Evolutionary conservation across 176 grass and related monocot genomes (phyloP), one percentile per base, ranked within the genome.

Genomic region (Cenchrus americanus): DNA sequence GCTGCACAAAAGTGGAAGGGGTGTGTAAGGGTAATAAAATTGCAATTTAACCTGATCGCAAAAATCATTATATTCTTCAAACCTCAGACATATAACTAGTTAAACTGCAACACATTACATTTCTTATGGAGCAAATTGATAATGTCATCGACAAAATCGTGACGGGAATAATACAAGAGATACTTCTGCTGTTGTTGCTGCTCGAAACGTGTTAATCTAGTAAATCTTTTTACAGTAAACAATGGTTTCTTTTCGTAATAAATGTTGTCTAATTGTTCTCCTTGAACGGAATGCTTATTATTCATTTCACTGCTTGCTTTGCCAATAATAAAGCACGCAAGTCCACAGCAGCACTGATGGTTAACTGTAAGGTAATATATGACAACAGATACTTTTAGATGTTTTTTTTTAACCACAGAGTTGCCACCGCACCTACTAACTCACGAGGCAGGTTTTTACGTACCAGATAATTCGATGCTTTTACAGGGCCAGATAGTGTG

Each of bases 401-500:
- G 59, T 72, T 61, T 22, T 61, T 22, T 30, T 30, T 30, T 54
- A 73, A 63, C 61, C 12, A 19, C 40, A 66, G 10, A 84, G 11
- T 61, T 27, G 49, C 2, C 19, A 74, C 21, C 67, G 4, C 51
- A 12, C 52, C 10, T 26, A 51, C 51, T 24, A 50, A 46, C 21
- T 66, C 60, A 76, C 19, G 83, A 66, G 49, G 7, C 21, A 83
- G 60, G 65, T 13, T 49, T 50, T 23, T 82, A 72, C 71, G 52
- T 88, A 91, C 93, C 79, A 95, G 82, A 83, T 98, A 98, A 72
- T 85, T 98, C 22, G 79, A 93, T 61, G 93, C 93, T 86, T 98
- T 98, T 49, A 98, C 89, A 81, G 96, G 96, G 77, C 96, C 96
- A 22, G 96, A 91, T 73, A 98, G 83, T 75, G 93, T 93, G 54